Evolutionary conservation across 2,329 filamentous ascomycete species (phyloP).

Genomic region (Xylaria digitata): DNA sequence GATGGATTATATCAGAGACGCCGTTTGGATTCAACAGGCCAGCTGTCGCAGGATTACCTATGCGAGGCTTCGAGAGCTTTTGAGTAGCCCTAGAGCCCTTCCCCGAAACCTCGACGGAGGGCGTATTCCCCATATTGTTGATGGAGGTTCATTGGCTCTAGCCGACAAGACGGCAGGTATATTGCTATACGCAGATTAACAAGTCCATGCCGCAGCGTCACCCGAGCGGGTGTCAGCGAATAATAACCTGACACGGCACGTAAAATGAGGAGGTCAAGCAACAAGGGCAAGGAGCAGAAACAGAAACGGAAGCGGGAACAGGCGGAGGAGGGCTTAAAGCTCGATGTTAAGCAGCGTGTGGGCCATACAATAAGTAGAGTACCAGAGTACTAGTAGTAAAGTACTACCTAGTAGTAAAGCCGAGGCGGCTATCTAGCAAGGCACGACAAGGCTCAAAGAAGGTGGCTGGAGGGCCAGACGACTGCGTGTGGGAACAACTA

Average conservation of each 20-base stretch:
- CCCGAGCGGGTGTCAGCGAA: conserved; percentile 45
- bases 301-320: conserved; percentile 21
- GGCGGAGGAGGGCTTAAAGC: conserved; percentile 36
- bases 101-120: conserved; percentile 58
- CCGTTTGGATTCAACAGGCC: conserved; percentile 55
- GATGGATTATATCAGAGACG: conserved; percentile 49
- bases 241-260: conserved; percentile 47
- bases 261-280: conserved; percentile 41
- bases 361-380: conserved; percentile 22
- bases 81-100: conserved; percentile 55
- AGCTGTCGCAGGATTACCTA: conserved; percentile 56
- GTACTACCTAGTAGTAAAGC: conserved; percentile 7
- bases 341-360: conserved; percentile 41
- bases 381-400: too few species aligned
- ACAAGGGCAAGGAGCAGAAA: conserved; percentile 35
- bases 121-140: conserved; percentile 62
- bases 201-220: conserved; percentile 55
- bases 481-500: conserved; percentile 12
- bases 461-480: conserved; percentile 24
- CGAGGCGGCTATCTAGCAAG: conserved; percentile 20
- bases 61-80: conserved; percentile 64
- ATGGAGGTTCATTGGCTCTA: conserved; percentile 39
- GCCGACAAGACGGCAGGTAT: conserved; percentile 48
- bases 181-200: conserved; percentile 54
- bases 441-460: conserved; percentile 34